phyloP scores from a whole-genome alignment of 164 flowering plant genomes.

The Magnolia kwangsiensis region DNA sequence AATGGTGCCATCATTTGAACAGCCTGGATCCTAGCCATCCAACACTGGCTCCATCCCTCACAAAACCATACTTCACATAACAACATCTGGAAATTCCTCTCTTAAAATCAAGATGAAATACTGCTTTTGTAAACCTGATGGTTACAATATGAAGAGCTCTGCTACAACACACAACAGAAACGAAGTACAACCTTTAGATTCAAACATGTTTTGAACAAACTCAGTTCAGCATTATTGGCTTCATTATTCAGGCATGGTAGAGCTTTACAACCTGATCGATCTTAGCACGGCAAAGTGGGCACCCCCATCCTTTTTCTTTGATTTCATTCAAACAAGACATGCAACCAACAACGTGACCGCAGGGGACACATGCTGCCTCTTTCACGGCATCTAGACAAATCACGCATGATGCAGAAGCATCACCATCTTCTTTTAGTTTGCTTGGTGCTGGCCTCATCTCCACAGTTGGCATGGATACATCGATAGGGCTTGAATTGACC shows the following conservation, averaged over 20 bases:
- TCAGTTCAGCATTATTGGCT: neutral
- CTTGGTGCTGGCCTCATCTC: slow-evolving; percentile 12
- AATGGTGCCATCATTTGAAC: no score
- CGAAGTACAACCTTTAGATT: no score
- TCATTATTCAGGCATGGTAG: slow-evolving; percentile 54
- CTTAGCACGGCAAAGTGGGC: slow-evolving; percentile 91
- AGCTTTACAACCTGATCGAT: slow-evolving; percentile 74
- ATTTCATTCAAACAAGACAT: slow-evolving; percentile 85
- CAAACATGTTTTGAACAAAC: neutral
- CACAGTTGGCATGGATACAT: slow-evolving; percentile 27
- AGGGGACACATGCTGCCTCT: slow-evolving; percentile 93
- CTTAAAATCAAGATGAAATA: no score
- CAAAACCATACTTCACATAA: no score
- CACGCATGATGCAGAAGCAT: slow-evolving; percentile 48
- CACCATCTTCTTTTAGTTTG: neutral
- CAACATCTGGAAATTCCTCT: no score
- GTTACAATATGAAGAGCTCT: no score
- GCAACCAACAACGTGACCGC: slow-evolving; percentile 99
- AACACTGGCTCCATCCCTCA: no score
- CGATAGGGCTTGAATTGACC: slow-evolving; percentile 48
- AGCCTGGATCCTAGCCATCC: no score
- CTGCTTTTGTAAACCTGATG: no score
- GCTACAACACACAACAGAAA: no score
- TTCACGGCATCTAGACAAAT: slow-evolving; percentile 90
- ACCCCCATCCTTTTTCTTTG: slow-evolving; percentile 75